Base-by-base conservation (phyloP, 176 grass and related monocot species). In the Lolium perenne region DNA sequence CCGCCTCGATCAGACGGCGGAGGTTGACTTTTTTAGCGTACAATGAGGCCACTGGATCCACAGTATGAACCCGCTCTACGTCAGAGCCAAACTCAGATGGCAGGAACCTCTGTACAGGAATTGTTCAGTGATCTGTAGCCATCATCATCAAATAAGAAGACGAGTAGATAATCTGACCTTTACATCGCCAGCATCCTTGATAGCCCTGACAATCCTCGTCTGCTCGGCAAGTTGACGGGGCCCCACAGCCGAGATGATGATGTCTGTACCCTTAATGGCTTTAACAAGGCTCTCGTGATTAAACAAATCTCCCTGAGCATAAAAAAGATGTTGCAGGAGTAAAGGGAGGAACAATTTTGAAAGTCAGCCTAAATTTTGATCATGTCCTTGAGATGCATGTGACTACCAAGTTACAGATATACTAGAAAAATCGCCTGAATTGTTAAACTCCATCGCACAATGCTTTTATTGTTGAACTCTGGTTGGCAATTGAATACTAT, bases 241-340 rank as follows among this genome's bases (percentile, higher is more conserved):
- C 18, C 68, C 69, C 10, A 72, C 69, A 23, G 41, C 68, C 3
- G 41, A 72, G 41, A 72, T 72, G 20, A 72, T 7, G 20, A 23
- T 6, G 11, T 72, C 41, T 5, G 41, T 22, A 14, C 41, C 5
- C 40, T 72, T 72, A 20, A 72, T 72, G 69, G 41, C 41, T 22
- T 47, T 72, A 21, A 72, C 69, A 10, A 72, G 41, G 69, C 20
- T 47, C 69, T 20, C 11, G 20, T 72, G 69, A 46, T 47, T 22
- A 72, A 72, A 47, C n/a, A 72, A 47, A 72, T 72, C 69, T 13
- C 69, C 69, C 69, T 72, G 69, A 13, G 41, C 69, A 72, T 72
- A 45, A 46, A 47, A 47, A 12, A 72, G 40, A 72, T 22, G 43
- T 47, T 47, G 6, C 25, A 35, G 15, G 65, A 68, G 32, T 18